These are phyloP conservation scores for Trichophyton rubrum DNA, from an alignment of 2,329 filamentous ascomycete genomes.

Conservation along the genomic window DNA sequence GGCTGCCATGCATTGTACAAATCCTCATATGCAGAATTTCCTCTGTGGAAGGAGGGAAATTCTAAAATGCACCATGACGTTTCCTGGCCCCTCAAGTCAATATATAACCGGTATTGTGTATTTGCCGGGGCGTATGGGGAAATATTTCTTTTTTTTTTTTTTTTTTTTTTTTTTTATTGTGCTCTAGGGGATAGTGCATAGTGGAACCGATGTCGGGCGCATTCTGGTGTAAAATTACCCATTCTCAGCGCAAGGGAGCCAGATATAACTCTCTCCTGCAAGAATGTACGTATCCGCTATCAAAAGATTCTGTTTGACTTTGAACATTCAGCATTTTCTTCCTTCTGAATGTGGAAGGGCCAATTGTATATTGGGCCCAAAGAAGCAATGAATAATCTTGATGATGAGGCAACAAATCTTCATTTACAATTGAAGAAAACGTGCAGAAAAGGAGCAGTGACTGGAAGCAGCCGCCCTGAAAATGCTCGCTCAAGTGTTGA, in stretches of 20 bases:
- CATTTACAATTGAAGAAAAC: neutral
- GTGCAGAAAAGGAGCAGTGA: neutral
- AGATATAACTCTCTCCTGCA: neutral
- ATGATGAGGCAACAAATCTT: neutral
- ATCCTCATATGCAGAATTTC: neutral
- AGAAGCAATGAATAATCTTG: neutral
- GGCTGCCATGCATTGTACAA: neutral
- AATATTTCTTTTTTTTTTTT: neutral
- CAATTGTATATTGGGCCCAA: neutral
- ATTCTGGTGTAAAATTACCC: neutral
- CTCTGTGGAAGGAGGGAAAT: neutral
- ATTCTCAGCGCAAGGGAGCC: neutral
- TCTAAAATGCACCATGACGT: slow-evolving; percentile 1
- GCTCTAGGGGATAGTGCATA: neutral
- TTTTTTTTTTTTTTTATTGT: neutral
- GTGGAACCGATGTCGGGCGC: neutral
- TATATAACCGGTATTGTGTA: neutral
- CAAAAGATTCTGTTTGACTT: neutral
- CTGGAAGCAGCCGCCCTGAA: neutral
- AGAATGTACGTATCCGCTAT: neutral
- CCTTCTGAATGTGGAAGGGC: neutral
- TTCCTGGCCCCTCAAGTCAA: neutral
- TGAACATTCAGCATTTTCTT: neutral
- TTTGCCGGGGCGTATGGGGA: neutral
- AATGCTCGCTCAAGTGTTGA: neutral